These are phyloP conservation scores for Pythium brassicae DNA, from an alignment of 352 stramenopile genomes.

Conservation along the genomic window DNA sequence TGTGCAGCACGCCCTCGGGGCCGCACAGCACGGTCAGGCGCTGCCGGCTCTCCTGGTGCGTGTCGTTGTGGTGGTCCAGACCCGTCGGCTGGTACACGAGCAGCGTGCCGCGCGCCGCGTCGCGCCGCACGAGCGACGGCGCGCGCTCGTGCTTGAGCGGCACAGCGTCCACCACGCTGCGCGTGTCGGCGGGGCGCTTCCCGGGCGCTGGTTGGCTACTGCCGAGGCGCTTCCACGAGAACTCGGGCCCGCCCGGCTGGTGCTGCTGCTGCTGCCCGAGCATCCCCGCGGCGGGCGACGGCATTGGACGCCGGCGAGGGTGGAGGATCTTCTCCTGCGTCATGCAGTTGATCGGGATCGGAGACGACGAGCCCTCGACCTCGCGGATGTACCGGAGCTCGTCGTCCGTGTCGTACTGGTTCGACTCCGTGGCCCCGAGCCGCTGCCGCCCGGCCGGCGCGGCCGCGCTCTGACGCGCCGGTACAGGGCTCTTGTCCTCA, in stretches of 20 bases:
- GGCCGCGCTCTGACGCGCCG: neutral
- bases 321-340: constrained; percentile 37
- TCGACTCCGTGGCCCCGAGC: constrained; percentile 8
- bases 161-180: neutral
- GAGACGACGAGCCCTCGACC: constrained; percentile 11
- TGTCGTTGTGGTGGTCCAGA: constrained; percentile 72
- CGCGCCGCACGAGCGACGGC: constrained; percentile 7
- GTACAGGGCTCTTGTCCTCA: constrained; percentile 17
- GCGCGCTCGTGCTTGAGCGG: constrained; percentile 2
- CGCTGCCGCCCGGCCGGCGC: neutral
- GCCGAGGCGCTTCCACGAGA: constrained; percentile 30
- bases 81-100: constrained; percentile 69
- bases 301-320: constrained; percentile 32
- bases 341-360: constrained; percentile 40
- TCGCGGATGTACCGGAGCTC: constrained; percentile 21
- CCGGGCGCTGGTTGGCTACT: constrained; percentile 6
- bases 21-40: constrained; percentile 49
- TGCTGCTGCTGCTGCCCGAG: constrained; percentile 18
- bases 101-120: constrained; percentile 28
- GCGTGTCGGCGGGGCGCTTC: neutral
- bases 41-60: constrained; percentile 64
- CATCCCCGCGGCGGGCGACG: constrained; percentile 25
- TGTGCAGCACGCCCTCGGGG: constrained; percentile 58
- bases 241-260: constrained; percentile 11
- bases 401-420: constrained; percentile 24